phyloP scores from a whole-genome alignment of 805 yeast species.

The Cephaloascus albidus region DNA sequence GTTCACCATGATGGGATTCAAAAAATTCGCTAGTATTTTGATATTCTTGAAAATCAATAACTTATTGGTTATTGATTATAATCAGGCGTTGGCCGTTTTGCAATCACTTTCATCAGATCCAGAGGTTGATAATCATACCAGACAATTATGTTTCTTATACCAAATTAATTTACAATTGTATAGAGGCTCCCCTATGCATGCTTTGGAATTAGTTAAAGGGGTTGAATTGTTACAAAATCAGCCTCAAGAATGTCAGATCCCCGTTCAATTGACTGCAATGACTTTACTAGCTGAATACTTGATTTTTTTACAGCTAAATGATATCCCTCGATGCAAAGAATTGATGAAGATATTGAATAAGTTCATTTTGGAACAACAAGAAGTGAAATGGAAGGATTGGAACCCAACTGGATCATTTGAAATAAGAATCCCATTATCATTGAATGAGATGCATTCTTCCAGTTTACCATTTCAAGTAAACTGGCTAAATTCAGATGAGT shows the following conservation, averaged over 20 bases:
- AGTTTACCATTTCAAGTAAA: constrained; percentile 13
- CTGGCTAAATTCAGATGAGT: constrained; percentile 36
- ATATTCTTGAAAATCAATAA: constrained; percentile 18
- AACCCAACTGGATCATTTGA: constrained; percentile 16
- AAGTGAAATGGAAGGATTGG: constrained; percentile 17
- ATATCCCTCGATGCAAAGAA: constrained; percentile 12
- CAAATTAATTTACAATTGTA: constrained; percentile 19
- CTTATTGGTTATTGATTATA: constrained; percentile 15
- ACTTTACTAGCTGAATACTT: constrained; percentile 13
- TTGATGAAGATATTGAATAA: constrained; percentile 13
- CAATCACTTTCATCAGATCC: constrained; percentile 7
- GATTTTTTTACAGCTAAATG: constrained; percentile 16
- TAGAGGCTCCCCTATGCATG: constrained; percentile 15
- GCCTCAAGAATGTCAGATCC: constrained; percentile 5
- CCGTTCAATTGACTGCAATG: constrained; percentile 24
- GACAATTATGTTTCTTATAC: constrained; percentile 14
- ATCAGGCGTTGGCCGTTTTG: constrained; percentile 13
- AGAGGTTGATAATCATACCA: constrained; percentile 8
- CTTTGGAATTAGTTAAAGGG: constrained; percentile 8
- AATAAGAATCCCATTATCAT: constrained; percentile 2
- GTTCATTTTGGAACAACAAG: constrained; percentile 12
- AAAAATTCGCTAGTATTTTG: constrained; percentile 16
- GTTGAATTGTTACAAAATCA: constrained; percentile 7
- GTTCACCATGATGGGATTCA: constrained; percentile 7
- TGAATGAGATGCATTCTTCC: neutral